A percentile compares a stretch with the other conserved stretches of the same genome.
phyloP scores from a whole-genome alignment of 2,329 filamentous ascomycete genomes.

The Aureobasidium namibiae region DNA sequence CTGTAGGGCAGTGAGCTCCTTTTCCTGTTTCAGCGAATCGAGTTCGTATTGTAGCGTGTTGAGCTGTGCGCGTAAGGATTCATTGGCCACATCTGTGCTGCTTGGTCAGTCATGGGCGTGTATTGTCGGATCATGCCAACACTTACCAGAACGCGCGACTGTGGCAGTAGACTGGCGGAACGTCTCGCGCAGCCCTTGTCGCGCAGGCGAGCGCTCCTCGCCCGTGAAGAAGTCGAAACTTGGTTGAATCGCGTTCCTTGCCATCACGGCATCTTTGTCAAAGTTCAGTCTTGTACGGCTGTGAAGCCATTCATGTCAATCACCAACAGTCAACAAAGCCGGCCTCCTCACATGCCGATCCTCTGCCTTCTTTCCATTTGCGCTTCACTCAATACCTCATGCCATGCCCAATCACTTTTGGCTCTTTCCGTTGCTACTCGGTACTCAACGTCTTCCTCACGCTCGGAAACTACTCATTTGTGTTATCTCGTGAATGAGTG shows the following conservation, averaged over 20 bases:
- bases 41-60: slow-evolving; percentile 83
- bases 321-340: slow-evolving; percentile 1
- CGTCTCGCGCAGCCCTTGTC: slow-evolving; percentile 34
- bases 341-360: background rate
- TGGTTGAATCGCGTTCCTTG: slow-evolving; percentile 25
- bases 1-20: slow-evolving; percentile 67
- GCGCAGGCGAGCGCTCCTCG: slow-evolving; percentile 25
- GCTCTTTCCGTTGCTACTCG: background rate
- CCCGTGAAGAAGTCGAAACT: slow-evolving; percentile 43
- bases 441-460: too few species aligned
- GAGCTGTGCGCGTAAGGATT: slow-evolving; percentile 82
- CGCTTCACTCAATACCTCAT: background rate
- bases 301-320: background rate
- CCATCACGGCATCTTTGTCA: background rate
- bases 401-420: background rate
- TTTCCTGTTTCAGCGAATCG: slow-evolving; percentile 79
- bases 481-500: too few species aligned
- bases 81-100: slow-evolving; percentile 39
- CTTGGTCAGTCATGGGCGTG: background rate
- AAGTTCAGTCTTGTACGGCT: background rate
- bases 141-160: slow-evolving; percentile 26
- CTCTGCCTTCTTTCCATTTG: background rate
- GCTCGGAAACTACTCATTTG: too few species aligned
- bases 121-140: background rate
- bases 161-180: slow-evolving; percentile 35